These are phyloP conservation scores for Thielaviopsis ethacetica DNA, from an alignment of 2,329 filamentous ascomycete species.

Conservation along the genomic window DNA sequence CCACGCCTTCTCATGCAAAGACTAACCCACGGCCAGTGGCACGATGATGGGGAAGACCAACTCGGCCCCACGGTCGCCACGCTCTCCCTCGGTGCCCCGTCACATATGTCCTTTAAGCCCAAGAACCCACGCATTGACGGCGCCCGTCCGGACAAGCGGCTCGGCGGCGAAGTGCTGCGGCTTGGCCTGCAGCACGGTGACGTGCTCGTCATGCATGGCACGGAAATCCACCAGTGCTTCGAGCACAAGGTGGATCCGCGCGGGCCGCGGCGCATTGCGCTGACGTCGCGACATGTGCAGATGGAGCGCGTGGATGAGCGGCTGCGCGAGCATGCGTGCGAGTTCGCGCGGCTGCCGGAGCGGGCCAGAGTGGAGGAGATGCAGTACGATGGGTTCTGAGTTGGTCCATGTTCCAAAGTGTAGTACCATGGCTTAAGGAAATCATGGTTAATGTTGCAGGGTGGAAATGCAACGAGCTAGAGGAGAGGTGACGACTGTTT, in stretches of 20 bases:
- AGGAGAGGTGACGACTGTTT: no score
- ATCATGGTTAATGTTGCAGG: no score
- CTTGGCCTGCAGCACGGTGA: slow-evolving; percentile 43
- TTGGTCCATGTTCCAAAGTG: no score
- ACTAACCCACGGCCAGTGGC: slow-evolving; percentile 26
- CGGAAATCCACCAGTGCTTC: slow-evolving; percentile 39
- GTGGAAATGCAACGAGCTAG: no score
- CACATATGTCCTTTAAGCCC: slow-evolving; percentile 40
- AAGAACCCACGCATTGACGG: slow-evolving; percentile 27
- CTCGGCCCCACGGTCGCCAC: slow-evolving; percentile 47
- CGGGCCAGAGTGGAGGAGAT: slow-evolving; percentile 4
- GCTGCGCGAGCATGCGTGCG: slow-evolving; percentile 16
- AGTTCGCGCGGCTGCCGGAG: slow-evolving; percentile 21
- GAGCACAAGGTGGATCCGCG: slow-evolving; percentile 39
- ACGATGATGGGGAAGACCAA: slow-evolving; percentile 49
- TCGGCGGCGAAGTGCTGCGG: slow-evolving; percentile 18
- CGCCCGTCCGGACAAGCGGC: slow-evolving; percentile 15
- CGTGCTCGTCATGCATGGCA: slow-evolving; percentile 47
- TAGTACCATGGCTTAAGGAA: no score
- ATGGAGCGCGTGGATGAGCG: slow-evolving; percentile 21
- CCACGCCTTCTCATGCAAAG: no score
- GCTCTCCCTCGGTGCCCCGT: slow-evolving; percentile 40
- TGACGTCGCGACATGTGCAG: slow-evolving; percentile 38
- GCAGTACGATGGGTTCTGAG: slow-evolving; percentile 2
- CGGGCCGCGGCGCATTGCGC: slow-evolving; percentile 36